Base-by-base conservation (phyloP, 2,329 filamentous ascomycete species). In the Fulvia fulva region DNA sequence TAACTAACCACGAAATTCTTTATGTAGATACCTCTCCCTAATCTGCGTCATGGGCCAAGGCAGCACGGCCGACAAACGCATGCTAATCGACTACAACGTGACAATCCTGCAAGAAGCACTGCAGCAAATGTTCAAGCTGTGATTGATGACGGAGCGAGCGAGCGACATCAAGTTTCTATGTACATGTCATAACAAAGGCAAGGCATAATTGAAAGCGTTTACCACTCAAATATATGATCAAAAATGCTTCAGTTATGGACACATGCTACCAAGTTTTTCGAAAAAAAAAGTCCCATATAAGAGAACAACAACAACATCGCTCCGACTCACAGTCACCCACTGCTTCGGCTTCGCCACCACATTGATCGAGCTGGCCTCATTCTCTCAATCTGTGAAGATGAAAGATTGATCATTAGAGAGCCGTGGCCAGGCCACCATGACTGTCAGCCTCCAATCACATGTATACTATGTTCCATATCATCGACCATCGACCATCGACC, bases 11-110 rank as follows among this genome's bases (percentile, higher is more conserved):
- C 63, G 28, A 16, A 58, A 53, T 45, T 28, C 9, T 23, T n/a
- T n/a, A n/a, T n/a, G n/a, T 63, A 86, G 84, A 61, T 91, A 92
- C 71, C 80, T 94, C 47, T 89, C 89, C 0, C 80, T 95, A 14
- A 89, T 95, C 32, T 91, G 90, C 59, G 87, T 95, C 62, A 92
- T 93, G 89, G 88, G 88, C 72, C 89, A 93, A 62, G 81, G 83
- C 70, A 89, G 89, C 55, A 89, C 87, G 26, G 90, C 90, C 66
- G 88, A 91, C 70, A 90, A 89, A 78, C 90, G 93, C 78, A 87
- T 88, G 3, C 78, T 92, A 62, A 89, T 95, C 61, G 91, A 91
- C 67, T 91, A 93, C 83, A 94, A 95, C 67, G 88, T 93, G 2
- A 87, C 90, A 68, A 87, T 90, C 0, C 87, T 92, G 30, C 89